Evolutionary conservation across 768 basidiomycete species (phyloP).

Genomic region (Termitomyces sp.): DNA sequence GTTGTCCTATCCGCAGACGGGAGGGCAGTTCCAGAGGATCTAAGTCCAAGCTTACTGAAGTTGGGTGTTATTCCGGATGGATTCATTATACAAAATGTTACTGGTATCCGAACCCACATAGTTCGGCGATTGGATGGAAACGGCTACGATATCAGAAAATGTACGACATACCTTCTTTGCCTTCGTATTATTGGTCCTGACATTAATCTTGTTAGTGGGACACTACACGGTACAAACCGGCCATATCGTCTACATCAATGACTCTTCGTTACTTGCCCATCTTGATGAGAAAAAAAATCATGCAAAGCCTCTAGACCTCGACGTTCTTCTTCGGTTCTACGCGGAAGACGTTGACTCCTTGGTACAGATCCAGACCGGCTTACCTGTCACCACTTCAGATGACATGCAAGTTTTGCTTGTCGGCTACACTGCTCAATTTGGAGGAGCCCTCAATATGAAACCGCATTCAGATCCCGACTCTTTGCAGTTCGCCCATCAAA

Average conservation of each 20-base stretch:
- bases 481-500: conserved; percentile 41
- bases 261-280: conserved; percentile 39
- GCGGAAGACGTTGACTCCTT: conserved; percentile 44
- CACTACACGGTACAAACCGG: conserved; percentile 76
- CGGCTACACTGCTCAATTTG: conserved; percentile 68
- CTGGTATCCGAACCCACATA: conserved; percentile 74
- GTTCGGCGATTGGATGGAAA: conserved; percentile 75
- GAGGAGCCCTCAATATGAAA: conserved; percentile 45
- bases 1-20: conserved; percentile 70
- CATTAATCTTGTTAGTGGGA: conserved; percentile 47
- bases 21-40: conserved; percentile 53
- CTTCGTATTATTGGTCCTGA: conserved; percentile 1
- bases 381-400: conserved; percentile 23
- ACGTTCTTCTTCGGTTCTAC: conserved; percentile 57
- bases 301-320: conserved; percentile 35
- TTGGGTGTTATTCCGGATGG: conserved; percentile 59
- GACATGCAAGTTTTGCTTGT: conserved; percentile 43
- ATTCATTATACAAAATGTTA: conserved; percentile 68
- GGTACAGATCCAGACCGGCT: conserved; percentile 31
- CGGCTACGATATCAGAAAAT: conserved; percentile 81
- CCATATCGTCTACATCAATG: conserved; percentile 78
- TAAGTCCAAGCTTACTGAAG: conserved; percentile 62
- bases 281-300: conserved; percentile 21
- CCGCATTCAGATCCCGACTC: conserved; percentile 17
- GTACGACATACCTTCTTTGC: conserved; percentile 39